Conservation (phyloP, 441 rosid genomes). For the Populus hybrid region DNA sequence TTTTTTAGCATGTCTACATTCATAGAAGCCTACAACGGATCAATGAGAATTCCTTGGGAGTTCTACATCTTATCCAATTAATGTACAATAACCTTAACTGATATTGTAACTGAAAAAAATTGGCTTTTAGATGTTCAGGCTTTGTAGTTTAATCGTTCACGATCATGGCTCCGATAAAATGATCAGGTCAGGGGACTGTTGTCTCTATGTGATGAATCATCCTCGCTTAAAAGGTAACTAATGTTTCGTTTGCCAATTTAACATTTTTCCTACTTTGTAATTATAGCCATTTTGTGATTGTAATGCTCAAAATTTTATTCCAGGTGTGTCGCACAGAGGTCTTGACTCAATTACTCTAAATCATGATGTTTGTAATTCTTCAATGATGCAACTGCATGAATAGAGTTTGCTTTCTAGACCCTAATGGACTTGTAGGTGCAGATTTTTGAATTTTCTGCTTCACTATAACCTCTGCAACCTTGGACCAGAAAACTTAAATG, state of each 20-base stretch:
- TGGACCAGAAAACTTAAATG: neutral
- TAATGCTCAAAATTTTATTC: neutral
- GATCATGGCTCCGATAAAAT: conserved; percentile 21
- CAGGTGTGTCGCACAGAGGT: neutral
- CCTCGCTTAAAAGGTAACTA: conserved; percentile 21
- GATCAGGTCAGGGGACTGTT: neutral
- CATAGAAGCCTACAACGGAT: conserved; percentile 33
- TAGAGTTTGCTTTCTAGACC: neutral
- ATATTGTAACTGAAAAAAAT: conserved; percentile 42
- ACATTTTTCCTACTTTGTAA: neutral
- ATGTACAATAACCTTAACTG: conserved; percentile 56
- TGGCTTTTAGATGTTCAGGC: conserved; percentile 38
- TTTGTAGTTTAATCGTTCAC: conserved; percentile 31
- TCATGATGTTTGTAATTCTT: neutral
- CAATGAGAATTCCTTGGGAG: conserved; percentile 35
- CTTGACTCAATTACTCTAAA: neutral
- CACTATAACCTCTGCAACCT: conserved; percentile 3
- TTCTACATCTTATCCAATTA: conserved; percentile 38
- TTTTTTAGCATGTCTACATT: conserved; percentile 51
- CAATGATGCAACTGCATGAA: neutral
- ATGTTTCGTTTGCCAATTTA: conserved; percentile 2
- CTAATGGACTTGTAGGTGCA: neutral
- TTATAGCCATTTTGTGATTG: conserved; percentile 2
- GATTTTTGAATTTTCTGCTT: neutral
- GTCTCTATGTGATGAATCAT: conserved; percentile 18